Conservation (phyloP, 768 basidiomycete genomes). For the Neoboletus magnificus region DNA sequence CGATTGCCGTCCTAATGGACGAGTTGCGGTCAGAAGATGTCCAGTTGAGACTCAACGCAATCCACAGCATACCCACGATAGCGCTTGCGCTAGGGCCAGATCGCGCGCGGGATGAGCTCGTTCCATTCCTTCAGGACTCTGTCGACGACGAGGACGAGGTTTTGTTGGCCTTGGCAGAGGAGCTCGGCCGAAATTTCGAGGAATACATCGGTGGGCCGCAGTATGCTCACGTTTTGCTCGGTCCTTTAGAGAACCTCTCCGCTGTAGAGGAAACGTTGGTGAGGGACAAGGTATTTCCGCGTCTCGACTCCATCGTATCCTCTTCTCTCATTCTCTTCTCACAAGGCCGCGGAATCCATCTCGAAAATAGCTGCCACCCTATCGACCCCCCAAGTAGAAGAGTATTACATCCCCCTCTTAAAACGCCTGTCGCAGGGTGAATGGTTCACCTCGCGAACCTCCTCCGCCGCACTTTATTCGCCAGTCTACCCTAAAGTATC, state of each 20-base stretch:
- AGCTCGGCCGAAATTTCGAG: constrained; percentile 87
- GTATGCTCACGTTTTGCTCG: constrained; percentile 82
- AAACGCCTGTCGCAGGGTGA: constrained; percentile 88
- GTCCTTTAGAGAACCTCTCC: constrained; percentile 91
- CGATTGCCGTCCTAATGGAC: constrained; percentile 96
- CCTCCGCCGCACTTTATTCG: constrained; percentile 89
- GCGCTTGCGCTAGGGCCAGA: constrained; percentile 94
- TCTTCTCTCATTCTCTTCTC: constrained; percentile 10
- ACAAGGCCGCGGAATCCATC: constrained; percentile 92
- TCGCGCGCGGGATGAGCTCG: constrained; percentile 91
- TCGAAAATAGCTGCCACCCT: constrained; percentile 82
- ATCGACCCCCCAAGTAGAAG: constrained; percentile 77
- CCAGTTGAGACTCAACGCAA: constrained; percentile 91
- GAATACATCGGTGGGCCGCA: constrained; percentile 92
- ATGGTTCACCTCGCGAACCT: constrained; percentile 98
- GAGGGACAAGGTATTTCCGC: constrained; percentile 78
- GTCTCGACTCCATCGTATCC: neutral
- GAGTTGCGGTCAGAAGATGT: constrained; percentile 98
- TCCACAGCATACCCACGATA: constrained; percentile 96
- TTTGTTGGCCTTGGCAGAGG: constrained; percentile 90
- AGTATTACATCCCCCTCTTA: constrained; percentile 87
- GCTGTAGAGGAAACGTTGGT: constrained; percentile 98
- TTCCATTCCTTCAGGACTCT: constrained; percentile 98
- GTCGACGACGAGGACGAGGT: constrained; percentile 99
- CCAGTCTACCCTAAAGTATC: constrained; percentile 84